A percentile compares a stretch with the other conserved stretches of the same genome.
These are phyloP conservation scores for Alopecurus myosuroides DNA, from an alignment of 176 grass and related monocot species.

Conservation along the genomic window DNA sequence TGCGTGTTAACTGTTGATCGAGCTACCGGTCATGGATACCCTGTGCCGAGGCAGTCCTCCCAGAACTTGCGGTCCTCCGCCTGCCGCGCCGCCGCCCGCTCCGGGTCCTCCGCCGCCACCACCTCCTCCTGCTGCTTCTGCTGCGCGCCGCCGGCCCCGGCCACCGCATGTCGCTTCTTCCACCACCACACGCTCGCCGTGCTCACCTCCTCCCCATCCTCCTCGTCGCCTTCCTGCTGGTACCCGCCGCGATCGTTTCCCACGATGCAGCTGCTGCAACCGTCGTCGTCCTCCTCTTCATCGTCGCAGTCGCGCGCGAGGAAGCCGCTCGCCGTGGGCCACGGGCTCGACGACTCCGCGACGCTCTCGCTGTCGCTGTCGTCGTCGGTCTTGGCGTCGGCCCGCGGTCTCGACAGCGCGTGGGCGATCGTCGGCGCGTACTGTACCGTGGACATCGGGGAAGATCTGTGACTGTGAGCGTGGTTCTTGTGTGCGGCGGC, in stretches of 20 bases:
- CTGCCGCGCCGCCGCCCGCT: conserved; percentile 24
- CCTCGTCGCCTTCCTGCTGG: not conserved
- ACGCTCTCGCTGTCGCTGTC: conserved; percentile 52
- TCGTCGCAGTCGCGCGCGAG: not conserved
- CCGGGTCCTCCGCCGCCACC: conserved; percentile 24
- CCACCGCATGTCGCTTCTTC: not conserved
- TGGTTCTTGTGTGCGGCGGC: not conserved
- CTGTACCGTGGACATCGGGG: conserved; percentile 32
- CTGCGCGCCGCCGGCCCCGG: not conserved
- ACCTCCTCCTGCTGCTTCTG: too few relatives aligned
- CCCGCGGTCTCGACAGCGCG: not conserved
- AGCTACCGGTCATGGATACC: conserved; percentile 36
- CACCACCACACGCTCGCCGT: conserved; percentile 22
- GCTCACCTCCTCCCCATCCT: not conserved
- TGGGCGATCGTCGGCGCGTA: not conserved
- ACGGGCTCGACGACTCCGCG: conserved; percentile 44
- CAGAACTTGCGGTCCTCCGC: conserved; percentile 72
- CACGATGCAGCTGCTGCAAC: conserved; percentile 46
- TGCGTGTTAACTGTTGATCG: not conserved
- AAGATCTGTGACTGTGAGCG: not conserved
- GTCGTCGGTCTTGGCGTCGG: not conserved
- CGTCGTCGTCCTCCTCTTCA: conserved; percentile 18
- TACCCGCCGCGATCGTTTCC: not conserved
- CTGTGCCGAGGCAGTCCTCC: conserved; percentile 69
- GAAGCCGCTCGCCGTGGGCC: not conserved